phyloP scores from a whole-genome alignment of 2,329 filamentous ascomycete genomes.

The Clathrospora elynae region DNA sequence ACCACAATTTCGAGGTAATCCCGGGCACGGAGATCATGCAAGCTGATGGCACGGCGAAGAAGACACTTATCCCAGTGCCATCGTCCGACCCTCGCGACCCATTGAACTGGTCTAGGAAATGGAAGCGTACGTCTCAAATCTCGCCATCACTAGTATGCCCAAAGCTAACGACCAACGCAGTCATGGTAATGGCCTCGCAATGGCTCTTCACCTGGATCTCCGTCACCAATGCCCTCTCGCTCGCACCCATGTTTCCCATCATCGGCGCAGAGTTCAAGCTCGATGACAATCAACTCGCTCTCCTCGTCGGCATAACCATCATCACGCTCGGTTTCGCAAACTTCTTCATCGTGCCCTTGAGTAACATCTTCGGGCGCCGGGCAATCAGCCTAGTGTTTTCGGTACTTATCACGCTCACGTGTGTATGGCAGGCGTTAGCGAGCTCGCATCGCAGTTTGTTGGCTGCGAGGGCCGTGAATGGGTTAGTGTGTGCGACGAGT shows the following conservation, averaged over 20 bases:
- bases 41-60: constrained; percentile 28
- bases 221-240: constrained; percentile 51
- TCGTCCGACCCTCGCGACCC: constrained; percentile 45
- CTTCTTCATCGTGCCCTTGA: constrained; percentile 52
- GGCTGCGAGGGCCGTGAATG: constrained; percentile 52
- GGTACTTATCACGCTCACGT: constrained; percentile 49
- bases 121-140: constrained; percentile 37
- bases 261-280: constrained; percentile 50
- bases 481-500: constrained; percentile 51
- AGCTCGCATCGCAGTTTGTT: constrained; percentile 51
- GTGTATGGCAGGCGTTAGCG: constrained; percentile 53
- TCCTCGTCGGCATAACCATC: constrained; percentile 53
- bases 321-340: constrained; percentile 54
- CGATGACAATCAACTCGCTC: constrained; percentile 48
- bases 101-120: constrained; percentile 45
- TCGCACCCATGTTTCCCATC: constrained; percentile 53
- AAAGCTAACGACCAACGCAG: constrained; percentile 17
- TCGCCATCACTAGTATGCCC: background rate
- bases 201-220: constrained; percentile 52
- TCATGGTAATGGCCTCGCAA: constrained; percentile 47
- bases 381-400: constrained; percentile 50
- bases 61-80: constrained; percentile 36
- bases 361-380: constrained; percentile 53
- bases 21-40: constrained; percentile 41
- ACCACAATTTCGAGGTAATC: constrained; percentile 25